These are phyloP conservation scores for Sisymbrium altissimum DNA, from an alignment of 345 rosid genomes.

Conservation along the genomic window DNA sequence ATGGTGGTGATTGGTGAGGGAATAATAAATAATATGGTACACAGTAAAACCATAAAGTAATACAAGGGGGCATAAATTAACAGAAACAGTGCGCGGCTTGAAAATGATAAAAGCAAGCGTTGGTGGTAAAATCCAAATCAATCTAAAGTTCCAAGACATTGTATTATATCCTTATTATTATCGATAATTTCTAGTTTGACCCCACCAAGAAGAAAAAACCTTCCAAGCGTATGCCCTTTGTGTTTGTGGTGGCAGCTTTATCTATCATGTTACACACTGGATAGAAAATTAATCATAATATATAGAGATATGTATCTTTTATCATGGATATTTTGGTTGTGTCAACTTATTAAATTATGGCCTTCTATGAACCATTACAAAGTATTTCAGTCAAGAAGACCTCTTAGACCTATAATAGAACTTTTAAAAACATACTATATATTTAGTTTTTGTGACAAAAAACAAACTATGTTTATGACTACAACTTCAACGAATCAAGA, in stretches of 20 bases:
- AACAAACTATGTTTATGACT: no score
- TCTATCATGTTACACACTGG: neutral
- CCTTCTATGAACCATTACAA: no score
- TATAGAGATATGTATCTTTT: neutral
- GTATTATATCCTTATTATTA: neutral
- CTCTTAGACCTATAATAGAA: no score
- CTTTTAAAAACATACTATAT: no score
- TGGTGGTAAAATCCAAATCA: conserved; percentile 3
- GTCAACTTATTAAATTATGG: no score
- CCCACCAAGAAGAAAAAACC: no score
- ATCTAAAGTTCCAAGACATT: neutral
- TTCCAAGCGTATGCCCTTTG: neutral
- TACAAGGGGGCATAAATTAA: neutral
- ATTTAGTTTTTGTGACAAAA: no score
- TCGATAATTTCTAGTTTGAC: neutral
- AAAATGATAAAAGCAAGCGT: conserved; percentile 10
- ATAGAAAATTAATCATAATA: no score
- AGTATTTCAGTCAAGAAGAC: no score
- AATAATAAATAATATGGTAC: neutral
- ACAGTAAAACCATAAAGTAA: neutral
- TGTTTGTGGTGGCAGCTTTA: conserved; percentile 5
- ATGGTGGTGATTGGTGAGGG: neutral
- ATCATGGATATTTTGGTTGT: neutral
- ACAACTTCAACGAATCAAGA: no score
- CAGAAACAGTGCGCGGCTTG: neutral